These are phyloP conservation scores for Tricholoma furcatifolium DNA, from an alignment of 768 basidiomycete genomes.

Conservation along the genomic window DNA sequence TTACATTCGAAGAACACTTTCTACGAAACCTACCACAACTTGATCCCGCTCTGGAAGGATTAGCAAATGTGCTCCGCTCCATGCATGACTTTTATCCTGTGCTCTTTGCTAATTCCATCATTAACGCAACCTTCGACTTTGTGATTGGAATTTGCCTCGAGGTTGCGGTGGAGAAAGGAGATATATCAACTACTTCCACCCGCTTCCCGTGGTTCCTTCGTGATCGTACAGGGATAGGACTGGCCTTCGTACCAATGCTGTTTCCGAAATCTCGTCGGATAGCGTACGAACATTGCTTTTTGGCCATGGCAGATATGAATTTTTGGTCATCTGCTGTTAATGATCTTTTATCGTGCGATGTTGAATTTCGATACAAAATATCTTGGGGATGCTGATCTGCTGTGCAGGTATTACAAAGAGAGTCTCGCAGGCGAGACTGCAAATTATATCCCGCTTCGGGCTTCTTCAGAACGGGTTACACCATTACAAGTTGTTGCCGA, in stretches of 20 bases:
- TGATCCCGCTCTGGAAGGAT: slow-evolving; percentile 12
- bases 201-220: slow-evolving; percentile 16
- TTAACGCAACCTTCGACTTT: slow-evolving; percentile 12
- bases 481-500: slow-evolving; percentile 9
- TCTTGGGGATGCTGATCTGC: not conserved
- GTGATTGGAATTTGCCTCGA: slow-evolving; percentile 5
- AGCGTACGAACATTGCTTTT: slow-evolving; percentile 1
- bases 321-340: slow-evolving; percentile 12
- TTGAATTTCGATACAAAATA: not conserved
- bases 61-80: slow-evolving; percentile 3
- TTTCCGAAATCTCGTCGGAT: slow-evolving; percentile 9
- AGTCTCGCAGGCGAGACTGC: too few relatives aligned
- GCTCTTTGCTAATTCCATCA: too few relatives aligned
- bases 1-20: slow-evolving; percentile 10
- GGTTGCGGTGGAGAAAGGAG: not conserved
- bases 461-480: slow-evolving; percentile 2
- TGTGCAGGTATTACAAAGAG: slow-evolving; percentile 16
- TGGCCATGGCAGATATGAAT: slow-evolving; percentile 15
- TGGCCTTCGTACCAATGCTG: slow-evolving; percentile 2
- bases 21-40: slow-evolving; percentile 9
- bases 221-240: slow-evolving; percentile 8
- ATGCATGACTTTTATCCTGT: slow-evolving; percentile 12
- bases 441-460: slow-evolving; percentile 11
- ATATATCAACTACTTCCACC: not conserved
- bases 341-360: slow-evolving; percentile 21